Evolutionary conservation across 1,284 basidiomycete genomes (phyloP).

Genomic region (Naganishia albida): DNA sequence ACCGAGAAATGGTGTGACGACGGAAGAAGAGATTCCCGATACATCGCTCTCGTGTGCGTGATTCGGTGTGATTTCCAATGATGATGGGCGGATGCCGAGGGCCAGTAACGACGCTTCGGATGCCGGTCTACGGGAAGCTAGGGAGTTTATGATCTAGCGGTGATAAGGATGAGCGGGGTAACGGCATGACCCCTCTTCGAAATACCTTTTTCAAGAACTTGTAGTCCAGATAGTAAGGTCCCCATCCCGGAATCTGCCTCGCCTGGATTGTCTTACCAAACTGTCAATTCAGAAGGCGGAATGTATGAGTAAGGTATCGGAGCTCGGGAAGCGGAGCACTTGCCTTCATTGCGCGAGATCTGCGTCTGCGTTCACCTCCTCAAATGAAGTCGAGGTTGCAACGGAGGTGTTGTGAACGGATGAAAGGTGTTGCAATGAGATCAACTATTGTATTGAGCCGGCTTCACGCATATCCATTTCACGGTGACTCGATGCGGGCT

Average conservation of each 20-base stretch:
- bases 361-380: neutral
- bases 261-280: constrained; percentile 98
- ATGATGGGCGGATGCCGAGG: constrained; percentile 72
- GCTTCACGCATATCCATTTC: no score
- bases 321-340: neutral
- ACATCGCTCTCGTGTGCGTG: constrained; percentile 7
- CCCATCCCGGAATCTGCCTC: constrained; percentile 97
- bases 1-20: neutral
- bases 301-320: neutral
- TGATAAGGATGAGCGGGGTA: neutral
- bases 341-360: constrained; percentile 19
- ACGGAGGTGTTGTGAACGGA: neutral
- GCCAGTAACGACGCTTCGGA: constrained; percentile 86
- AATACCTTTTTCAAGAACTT: constrained; percentile 86
- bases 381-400: neutral
- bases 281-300: constrained; percentile 56
- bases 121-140: constrained; percentile 81
- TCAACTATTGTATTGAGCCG: no score
- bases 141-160: constrained; percentile 85
- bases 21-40: neutral
- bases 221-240: constrained; percentile 94
- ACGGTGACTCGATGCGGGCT: no score
- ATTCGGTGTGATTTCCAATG: constrained; percentile 23
- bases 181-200: neutral
- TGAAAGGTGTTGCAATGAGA: no score